phyloP scores from a whole-genome alignment of 768 basidiomycete genomes.

The Leccinellum rugosiceps region DNA sequence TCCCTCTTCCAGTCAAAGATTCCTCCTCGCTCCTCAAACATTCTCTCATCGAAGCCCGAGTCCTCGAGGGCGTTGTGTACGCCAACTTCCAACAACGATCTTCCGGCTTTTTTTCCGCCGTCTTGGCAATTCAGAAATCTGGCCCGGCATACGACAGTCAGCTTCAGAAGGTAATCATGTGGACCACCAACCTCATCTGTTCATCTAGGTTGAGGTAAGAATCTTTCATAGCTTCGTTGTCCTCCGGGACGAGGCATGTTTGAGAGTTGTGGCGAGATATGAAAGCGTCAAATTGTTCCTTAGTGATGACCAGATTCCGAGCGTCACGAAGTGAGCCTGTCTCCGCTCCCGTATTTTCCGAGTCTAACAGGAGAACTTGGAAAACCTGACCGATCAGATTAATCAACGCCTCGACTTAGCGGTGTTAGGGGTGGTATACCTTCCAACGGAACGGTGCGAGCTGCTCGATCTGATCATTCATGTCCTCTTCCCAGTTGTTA shows the following conservation, averaged over 20 bases:
- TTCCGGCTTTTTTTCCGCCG: constrained; percentile 30
- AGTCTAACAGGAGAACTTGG: constrained; percentile 35
- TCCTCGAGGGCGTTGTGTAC: constrained; percentile 32
- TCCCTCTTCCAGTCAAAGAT: constrained; percentile 36
- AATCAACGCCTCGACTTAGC: not conserved
- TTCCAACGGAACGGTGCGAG: constrained; percentile 40
- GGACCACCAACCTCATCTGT: constrained; percentile 32
- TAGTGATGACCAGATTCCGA: constrained; percentile 32
- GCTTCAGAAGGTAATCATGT: not conserved
- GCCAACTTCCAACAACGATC: constrained; percentile 34
- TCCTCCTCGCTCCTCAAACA: constrained; percentile 33
- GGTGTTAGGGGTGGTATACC: constrained; percentile 13
- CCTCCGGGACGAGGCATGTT: constrained; percentile 35
- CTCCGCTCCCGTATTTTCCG: constrained; percentile 34
- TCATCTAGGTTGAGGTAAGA: constrained; percentile 40
- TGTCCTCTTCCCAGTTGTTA: constrained; percentile 39
- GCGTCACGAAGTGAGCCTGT: constrained; percentile 34
- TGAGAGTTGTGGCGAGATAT: constrained; percentile 33
- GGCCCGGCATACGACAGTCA: not conserved
- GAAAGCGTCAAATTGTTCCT: constrained; percentile 35
- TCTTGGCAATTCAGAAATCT: constrained; percentile 35
- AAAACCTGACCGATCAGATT: constrained; percentile 26
- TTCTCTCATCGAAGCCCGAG: constrained; percentile 33
- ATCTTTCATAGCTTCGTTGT: constrained; percentile 39
- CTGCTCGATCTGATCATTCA: constrained; percentile 36